Evolutionary conservation across 257 asterid species (phyloP).

Genomic region (Striga asiatica): DNA sequence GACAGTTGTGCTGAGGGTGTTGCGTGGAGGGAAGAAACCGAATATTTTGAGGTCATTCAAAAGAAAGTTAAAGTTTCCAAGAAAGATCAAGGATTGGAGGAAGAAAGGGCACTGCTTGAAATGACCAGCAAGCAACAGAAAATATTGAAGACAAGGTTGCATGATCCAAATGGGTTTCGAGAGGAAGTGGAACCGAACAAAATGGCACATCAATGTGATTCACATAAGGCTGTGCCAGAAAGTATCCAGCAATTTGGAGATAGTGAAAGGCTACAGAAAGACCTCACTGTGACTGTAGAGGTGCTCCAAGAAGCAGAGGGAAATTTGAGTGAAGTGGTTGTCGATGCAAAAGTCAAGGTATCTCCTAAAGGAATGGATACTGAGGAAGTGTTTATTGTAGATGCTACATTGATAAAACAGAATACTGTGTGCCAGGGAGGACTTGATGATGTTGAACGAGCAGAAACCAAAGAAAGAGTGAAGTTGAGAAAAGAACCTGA

Average conservation of each 20-base stretch:
- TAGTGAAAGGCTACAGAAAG: slow-evolving; percentile 15
- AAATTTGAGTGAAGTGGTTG: slow-evolving; percentile 22
- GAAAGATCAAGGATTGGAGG: slow-evolving; percentile 26
- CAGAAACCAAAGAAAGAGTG: slow-evolving; percentile 19
- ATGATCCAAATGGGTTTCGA: slow-evolving; percentile 21
- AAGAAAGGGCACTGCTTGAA: slow-evolving; percentile 19
- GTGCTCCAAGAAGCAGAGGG: slow-evolving; percentile 18
- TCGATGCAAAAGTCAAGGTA: slow-evolving; percentile 14
- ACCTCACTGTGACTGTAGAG: slow-evolving; percentile 20
- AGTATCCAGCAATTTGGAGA: slow-evolving; percentile 25
- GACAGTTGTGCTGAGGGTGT: slow-evolving; percentile 24
- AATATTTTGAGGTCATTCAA: slow-evolving; percentile 60
- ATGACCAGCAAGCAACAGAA: slow-evolving; percentile 19
- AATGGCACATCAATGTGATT: slow-evolving; percentile 11
- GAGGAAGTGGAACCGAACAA: slow-evolving; percentile 20
- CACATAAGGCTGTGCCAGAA: slow-evolving; percentile 16
- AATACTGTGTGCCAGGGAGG: slow-evolving; percentile 25
- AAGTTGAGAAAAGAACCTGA: slow-evolving; percentile 23
- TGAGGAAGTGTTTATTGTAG: slow-evolving; percentile 14
- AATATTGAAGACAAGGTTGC: slow-evolving; percentile 12
- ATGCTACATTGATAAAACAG: slow-evolving; percentile 22
- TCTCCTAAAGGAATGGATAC: slow-evolving; percentile 18
- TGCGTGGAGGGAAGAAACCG: slow-evolving; percentile 60
- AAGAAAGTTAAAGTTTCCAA: slow-evolving; percentile 26
- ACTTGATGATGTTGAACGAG: slow-evolving; percentile 20